Percentiles rank a stretch among this genome's conserved stretches.
These are phyloP conservation scores for Coemansia nantahalensis DNA, from an alignment of 192 early-diverging fungal species.

Conservation along the genomic window DNA sequence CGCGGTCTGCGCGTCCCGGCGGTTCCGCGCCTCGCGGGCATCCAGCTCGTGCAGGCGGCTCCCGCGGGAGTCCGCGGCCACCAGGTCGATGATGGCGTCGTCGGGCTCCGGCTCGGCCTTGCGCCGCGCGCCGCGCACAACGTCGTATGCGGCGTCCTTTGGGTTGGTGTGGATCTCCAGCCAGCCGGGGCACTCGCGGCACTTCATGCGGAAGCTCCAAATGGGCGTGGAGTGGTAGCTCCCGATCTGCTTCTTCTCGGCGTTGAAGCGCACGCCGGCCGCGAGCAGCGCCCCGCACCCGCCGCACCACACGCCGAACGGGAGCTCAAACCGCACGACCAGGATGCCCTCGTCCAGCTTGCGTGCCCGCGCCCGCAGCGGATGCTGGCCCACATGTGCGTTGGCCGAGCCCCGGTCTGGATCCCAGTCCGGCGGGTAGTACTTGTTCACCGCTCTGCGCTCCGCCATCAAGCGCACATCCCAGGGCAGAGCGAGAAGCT, in stretches of 20 bases:
- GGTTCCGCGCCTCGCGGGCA: conserved; percentile 50
- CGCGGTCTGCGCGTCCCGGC: conserved; percentile 44
- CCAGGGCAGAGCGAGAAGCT: neutral
- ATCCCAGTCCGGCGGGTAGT: conserved; percentile 89
- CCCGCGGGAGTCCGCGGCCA: conserved; percentile 34
- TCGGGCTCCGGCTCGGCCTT: conserved; percentile 76
- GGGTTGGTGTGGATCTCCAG: conserved; percentile 95
- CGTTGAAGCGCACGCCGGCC: conserved; percentile 91
- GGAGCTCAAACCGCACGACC: conserved; percentile 83
- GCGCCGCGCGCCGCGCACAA: conserved; percentile 65
- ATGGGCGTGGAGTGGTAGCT: conserved; percentile 87
- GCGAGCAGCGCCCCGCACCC: conserved; percentile 84
- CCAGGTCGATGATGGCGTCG: conserved; percentile 60
- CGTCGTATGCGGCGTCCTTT: conserved; percentile 56
- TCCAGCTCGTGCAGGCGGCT: conserved; percentile 57
- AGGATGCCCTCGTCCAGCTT: conserved; percentile 90
- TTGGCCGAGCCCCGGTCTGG: conserved; percentile 82
- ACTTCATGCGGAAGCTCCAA: conserved; percentile 90
- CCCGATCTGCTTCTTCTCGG: conserved; percentile 91
- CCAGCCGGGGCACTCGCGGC: conserved; percentile 80
- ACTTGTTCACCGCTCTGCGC: conserved; percentile 60
- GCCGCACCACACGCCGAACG: conserved; percentile 87
- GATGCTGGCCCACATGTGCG: conserved; percentile 83
- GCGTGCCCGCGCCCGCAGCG: conserved; percentile 79
- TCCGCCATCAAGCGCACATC: conserved; percentile 34